Conservation (phyloP, 2,329 filamentous ascomycete species). For the Emergomyces africanus region DNA sequence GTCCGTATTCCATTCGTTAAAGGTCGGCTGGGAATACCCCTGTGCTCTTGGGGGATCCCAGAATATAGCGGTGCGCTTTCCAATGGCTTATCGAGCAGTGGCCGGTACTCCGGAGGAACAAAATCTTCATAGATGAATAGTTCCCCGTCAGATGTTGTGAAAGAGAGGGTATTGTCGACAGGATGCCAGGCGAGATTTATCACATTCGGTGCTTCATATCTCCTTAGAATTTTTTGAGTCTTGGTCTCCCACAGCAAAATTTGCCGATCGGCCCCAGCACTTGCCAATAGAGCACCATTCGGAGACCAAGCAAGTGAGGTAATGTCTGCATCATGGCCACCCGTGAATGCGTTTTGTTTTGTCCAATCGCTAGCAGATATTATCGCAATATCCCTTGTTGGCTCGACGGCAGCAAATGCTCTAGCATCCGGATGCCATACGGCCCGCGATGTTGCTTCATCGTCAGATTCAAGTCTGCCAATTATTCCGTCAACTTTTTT, state of each 20-base stretch:
- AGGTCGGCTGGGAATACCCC: conserved; percentile 47
- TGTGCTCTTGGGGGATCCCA: conserved; percentile 54
- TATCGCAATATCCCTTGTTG: conserved; percentile 70
- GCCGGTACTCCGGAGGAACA: conserved; percentile 38
- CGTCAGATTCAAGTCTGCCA: conserved; percentile 60
- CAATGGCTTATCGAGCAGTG: conserved; percentile 38
- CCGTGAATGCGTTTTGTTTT: conserved; percentile 64
- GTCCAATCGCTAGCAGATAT: conserved; percentile 86
- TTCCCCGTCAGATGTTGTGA: conserved; percentile 85
- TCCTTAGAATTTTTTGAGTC: conserved; percentile 67
- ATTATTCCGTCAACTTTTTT: conserved; percentile 80
- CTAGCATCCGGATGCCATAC: conserved; percentile 92
- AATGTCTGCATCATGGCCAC: conserved; percentile 71
- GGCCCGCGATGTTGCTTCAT: conserved; percentile 59
- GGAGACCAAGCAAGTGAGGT: conserved; percentile 87
- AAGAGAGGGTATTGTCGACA: conserved; percentile 73
- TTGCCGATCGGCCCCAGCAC: conserved; percentile 39
- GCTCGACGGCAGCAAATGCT: conserved; percentile 75
- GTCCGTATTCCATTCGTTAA: conserved; percentile 44
- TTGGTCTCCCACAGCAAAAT: conserved; percentile 72
- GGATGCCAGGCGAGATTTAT: conserved; percentile 87
- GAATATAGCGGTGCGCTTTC: conserved; percentile 81
- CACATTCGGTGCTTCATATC: conserved; percentile 69
- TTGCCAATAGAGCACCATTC: conserved; percentile 76
- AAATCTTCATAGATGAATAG: conserved; percentile 68